Evolutionary conservation across 371 early-diverging fungal genomes (phyloP).

Genomic region (Mucor velutinosus): DNA sequence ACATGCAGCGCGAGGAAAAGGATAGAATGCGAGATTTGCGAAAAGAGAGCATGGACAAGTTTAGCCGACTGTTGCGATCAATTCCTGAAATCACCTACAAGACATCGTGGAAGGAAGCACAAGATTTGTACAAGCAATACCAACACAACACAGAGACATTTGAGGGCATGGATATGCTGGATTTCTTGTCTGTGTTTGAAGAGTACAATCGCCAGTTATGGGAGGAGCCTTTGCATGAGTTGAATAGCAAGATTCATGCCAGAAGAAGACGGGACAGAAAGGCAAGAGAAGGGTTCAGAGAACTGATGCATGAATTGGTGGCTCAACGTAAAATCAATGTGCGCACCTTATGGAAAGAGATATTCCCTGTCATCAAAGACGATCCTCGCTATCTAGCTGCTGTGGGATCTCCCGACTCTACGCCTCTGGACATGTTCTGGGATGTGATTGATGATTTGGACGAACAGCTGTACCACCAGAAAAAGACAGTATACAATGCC

Average conservation of each 20-base stretch:
- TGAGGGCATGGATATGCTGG: constrained; percentile 76
- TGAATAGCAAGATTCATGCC: constrained; percentile 34
- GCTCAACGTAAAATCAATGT: constrained; percentile 63
- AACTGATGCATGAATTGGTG: constrained; percentile 63
- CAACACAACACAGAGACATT: constrained; percentile 60
- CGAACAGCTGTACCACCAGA: constrained; percentile 71
- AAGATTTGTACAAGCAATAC: constrained; percentile 40
- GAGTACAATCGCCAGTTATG: constrained; percentile 74
- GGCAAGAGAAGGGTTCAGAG: constrained; percentile 67
- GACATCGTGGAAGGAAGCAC: constrained; percentile 75
- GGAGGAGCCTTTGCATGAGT: constrained; percentile 52
- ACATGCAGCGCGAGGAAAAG: constrained; percentile 57
- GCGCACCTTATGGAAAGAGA: constrained; percentile 81
- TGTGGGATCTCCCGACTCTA: constrained; percentile 84
- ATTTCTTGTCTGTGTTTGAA: constrained; percentile 81
- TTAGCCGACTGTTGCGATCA: constrained; percentile 55
- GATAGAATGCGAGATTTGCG: constrained; percentile 67
- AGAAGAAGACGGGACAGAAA: constrained; percentile 68
- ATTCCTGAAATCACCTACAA: constrained; percentile 65
- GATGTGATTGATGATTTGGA: constrained; percentile 83
- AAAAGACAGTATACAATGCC: constrained; percentile 66
- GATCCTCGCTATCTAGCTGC: constrained; percentile 73
- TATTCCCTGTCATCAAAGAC: constrained; percentile 73
- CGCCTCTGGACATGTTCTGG: constrained; percentile 92
- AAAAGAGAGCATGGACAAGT: constrained; percentile 66